Evolutionary conservation across 2,329 filamentous ascomycete species (phyloP), one percentile per base, ranked within the genome.

Genomic region (Didymella glomerata): DNA sequence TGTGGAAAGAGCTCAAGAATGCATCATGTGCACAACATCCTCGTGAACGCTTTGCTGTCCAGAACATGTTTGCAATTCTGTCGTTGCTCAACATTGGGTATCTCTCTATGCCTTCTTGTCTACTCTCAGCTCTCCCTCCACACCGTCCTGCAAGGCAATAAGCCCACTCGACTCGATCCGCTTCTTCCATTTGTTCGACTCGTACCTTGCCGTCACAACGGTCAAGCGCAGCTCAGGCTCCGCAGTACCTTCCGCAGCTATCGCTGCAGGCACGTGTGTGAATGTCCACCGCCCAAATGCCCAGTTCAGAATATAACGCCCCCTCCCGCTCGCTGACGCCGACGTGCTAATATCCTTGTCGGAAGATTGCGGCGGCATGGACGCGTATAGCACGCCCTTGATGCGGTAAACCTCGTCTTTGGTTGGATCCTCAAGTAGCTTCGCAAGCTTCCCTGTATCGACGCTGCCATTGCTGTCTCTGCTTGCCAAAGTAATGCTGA

Each of bases 361-460:
- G 16, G 82, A 84, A 3, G 83, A 82, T 47, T 79, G 79, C 2
- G 81, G 81, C 0, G 80, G 78, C 0, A 76, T 78, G 0, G 78
- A 61, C 62, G 77, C 42, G 76, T 82, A 82, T 8, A 89, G 64
- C 4, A 89, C 81, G 0, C 85, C 91, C 77, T 99, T 99, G 76
- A 99, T 98, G 55, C 95, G 88, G 79, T 98, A 99, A 10, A 96
- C 87, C 73, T 98, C 93, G 65, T 99, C 95, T 74, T 96, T 97
- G 0, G 93, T 90, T 0, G 94, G 90, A 0, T 86, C 78, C 46
- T 84, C 82, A 30, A 98, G 84, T 2, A 98, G 81, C 48, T 68
- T 78, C 0, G 60, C 56, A 11, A 77, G 51, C 10, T 80, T 80
- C 56, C 88, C 82, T 8, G 97, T 83, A 63, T 89, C 71, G 24